A percentile compares a stretch with the other conserved stretches of the same genome.
phyloP scores from a whole-genome alignment of 192 early-diverging fungal genomes.

The Kappamyces sp. region DNA sequence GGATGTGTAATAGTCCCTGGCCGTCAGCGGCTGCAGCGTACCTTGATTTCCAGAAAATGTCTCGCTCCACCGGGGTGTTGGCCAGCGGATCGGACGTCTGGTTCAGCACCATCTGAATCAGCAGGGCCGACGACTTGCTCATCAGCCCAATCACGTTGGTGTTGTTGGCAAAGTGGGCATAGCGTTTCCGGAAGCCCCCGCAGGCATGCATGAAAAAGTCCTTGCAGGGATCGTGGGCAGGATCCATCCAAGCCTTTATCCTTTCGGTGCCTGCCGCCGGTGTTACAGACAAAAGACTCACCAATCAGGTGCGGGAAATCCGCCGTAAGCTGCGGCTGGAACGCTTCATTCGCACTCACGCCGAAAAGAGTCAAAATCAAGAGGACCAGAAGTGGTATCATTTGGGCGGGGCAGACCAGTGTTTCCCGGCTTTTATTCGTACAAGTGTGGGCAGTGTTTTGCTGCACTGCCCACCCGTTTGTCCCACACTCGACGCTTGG shows the following conservation, averaged over 20 bases:
- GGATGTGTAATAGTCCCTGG: slow-evolving; percentile 34
- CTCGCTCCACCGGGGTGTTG: slow-evolving; percentile 14
- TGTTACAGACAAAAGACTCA: not conserved
- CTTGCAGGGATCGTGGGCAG: slow-evolving; percentile 25
- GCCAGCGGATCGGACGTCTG: slow-evolving; percentile 20
- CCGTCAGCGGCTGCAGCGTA: too few species aligned
- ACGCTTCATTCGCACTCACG: slow-evolving; percentile 20
- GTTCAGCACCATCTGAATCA: slow-evolving; percentile 31
- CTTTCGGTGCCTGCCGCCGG: slow-evolving; percentile 6
- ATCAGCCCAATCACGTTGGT: slow-evolving; percentile 29
- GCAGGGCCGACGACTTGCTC: slow-evolving; percentile 20
- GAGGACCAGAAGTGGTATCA: too few species aligned
- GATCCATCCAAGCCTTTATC: slow-evolving; percentile 32
- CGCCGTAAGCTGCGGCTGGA: slow-evolving; percentile 22
- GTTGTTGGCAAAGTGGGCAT: slow-evolving; percentile 12
- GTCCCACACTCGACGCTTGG: too few species aligned
- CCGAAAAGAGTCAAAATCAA: too few species aligned
- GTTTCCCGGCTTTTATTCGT: too few species aligned
- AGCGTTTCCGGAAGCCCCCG: slow-evolving; percentile 26
- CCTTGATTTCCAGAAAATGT: slow-evolving; percentile 27
- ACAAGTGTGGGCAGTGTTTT: too few species aligned
- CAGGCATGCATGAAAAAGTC: slow-evolving; percentile 41
- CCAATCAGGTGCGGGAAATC: slow-evolving; percentile 34
- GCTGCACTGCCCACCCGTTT: too few species aligned
- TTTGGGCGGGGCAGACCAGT: too few species aligned